phyloP scores from a whole-genome alignment of 1,284 basidiomycete genomes.

The Rhodotorula sp. region DNA sequence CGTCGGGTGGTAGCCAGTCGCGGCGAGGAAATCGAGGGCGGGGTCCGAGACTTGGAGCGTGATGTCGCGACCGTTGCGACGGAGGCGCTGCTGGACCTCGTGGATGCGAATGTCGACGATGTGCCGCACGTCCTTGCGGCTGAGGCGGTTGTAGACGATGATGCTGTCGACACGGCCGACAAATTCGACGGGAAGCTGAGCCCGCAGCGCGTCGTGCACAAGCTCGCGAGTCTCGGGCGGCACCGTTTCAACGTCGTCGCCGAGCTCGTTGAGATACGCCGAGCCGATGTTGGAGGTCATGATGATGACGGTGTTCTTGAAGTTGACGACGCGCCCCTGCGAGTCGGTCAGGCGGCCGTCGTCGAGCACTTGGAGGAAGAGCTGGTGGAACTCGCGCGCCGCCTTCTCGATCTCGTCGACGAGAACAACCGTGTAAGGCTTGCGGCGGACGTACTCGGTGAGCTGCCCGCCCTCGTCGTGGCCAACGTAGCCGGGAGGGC shows the following conservation, averaged over 20 bases:
- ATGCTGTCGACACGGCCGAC: constrained; percentile 58
- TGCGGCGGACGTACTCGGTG: constrained; percentile 54
- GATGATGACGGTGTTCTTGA: constrained; percentile 51
- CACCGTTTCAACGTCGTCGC: constrained; percentile 50
- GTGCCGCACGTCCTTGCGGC: constrained; percentile 54
- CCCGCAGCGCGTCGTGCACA: constrained; percentile 56
- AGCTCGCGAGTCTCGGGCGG: constrained; percentile 50
- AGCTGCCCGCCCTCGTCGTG: constrained; percentile 82
- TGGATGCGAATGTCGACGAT: constrained; percentile 58
- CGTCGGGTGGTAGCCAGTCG: constrained; percentile 73
- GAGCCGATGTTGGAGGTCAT: constrained; percentile 62
- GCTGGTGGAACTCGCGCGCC: constrained; percentile 57
- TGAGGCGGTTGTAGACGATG: constrained; percentile 59
- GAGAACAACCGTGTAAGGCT: constrained; percentile 55
- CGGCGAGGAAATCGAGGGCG: constrained; percentile 79
- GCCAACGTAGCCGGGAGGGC: constrained; percentile 76
- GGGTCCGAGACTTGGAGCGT: constrained; percentile 71
- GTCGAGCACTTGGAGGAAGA: constrained; percentile 63
- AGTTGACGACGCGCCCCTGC: constrained; percentile 45
- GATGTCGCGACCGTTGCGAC: constrained; percentile 72
- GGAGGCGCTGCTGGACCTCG: constrained; percentile 72
- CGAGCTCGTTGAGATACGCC: constrained; percentile 57
- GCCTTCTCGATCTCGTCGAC: constrained; percentile 58
- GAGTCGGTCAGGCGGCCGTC: constrained; percentile 51
- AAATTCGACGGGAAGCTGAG: constrained; percentile 60